Conservation (phyloP, 1,284 basidiomycete genomes). For the Boletus semigastroideus region DNA sequence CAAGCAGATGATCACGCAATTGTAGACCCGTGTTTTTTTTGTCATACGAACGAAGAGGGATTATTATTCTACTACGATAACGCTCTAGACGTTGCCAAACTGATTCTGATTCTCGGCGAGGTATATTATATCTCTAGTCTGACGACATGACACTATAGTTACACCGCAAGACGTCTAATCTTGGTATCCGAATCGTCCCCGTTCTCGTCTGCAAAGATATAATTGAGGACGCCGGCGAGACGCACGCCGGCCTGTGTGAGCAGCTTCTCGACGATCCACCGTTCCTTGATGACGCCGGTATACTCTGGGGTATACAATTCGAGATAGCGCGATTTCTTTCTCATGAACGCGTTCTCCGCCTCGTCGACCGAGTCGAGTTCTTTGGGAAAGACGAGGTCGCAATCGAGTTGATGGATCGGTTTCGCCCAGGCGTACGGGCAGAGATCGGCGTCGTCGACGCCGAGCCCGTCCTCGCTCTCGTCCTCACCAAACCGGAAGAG, state of each 20-base stretch:
- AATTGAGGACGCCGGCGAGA: slow-evolving; percentile 80
- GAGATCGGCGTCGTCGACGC: slow-evolving; percentile 59
- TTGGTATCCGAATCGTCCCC: background rate
- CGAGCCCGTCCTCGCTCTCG: slow-evolving; percentile 14
- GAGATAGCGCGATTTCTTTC: slow-evolving; percentile 42
- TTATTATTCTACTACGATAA: too few relatives aligned
- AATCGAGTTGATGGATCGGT: slow-evolving; percentile 74
- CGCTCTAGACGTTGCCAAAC: too few relatives aligned
- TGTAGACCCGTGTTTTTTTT: slow-evolving; percentile 33
- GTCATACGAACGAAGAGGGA: too few relatives aligned
- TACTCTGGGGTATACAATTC: slow-evolving; percentile 89
- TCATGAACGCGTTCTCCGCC: slow-evolving; percentile 10
- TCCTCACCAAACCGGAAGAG: slow-evolving; percentile 7
- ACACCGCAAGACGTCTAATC: background rate
- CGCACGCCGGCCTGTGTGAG: slow-evolving; percentile 81
- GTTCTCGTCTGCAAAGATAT: slow-evolving; percentile 46
- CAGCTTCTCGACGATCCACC: slow-evolving; percentile 78
- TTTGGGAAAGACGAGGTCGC: slow-evolving; percentile 75
- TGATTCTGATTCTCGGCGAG: too few relatives aligned
- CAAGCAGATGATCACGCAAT: slow-evolving; percentile 75
- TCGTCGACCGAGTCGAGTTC: slow-evolving; percentile 49
- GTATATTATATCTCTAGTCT: too few relatives aligned
- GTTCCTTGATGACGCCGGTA: slow-evolving; percentile 61
- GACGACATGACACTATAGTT: background rate
- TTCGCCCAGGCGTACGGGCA: slow-evolving; percentile 82